A percentile compares a stretch with the other conserved stretches of the same genome.
Evolutionary conservation across 2,329 filamentous ascomycete species (phyloP).

Genomic region (Paecilomyces niveus): DNA sequence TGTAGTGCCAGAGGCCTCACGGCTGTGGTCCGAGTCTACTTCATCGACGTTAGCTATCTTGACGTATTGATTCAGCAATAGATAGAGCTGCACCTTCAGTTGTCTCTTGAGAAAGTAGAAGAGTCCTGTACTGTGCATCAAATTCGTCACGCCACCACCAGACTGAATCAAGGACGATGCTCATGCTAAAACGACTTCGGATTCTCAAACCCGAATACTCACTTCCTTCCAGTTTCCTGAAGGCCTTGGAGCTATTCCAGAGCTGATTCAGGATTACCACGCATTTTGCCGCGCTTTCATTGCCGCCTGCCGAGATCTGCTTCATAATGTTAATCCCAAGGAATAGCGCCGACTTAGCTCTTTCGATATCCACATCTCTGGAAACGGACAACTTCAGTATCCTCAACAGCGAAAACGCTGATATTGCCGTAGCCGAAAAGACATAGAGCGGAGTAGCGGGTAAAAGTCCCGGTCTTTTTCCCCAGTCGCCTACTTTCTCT

Average conservation of each 20-base stretch:
- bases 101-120: conserved; percentile 7
- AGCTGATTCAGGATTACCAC: conserved; percentile 28
- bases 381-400: conserved; percentile 30
- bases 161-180: conserved; percentile 31
- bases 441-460: conserved; percentile 21
- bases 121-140: conserved; percentile 18
- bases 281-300: conserved; percentile 27
- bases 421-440: conserved; percentile 21
- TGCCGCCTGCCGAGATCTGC: conserved; percentile 29
- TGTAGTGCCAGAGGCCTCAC: conserved; percentile 3
- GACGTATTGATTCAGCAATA: neutral
- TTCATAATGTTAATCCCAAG: conserved; percentile 31
- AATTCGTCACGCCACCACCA: conserved; percentile 41
- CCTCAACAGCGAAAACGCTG: conserved; percentile 26
- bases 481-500: conserved; percentile 18
- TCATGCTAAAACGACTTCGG: conserved; percentile 30
- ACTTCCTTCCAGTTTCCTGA: conserved; percentile 30
- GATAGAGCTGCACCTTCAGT: conserved; percentile 9
- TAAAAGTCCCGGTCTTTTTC: conserved; percentile 12
- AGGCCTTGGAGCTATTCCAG: conserved; percentile 36
- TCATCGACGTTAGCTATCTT: neutral
- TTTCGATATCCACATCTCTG: conserved; percentile 24
- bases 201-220: conserved; percentile 30
- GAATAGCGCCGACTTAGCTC: conserved; percentile 28
- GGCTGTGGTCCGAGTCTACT: conserved; percentile 9